These are phyloP conservation scores for Simplicillium sp. DNA, from an alignment of 2,329 filamentous ascomycete species.

Conservation along the genomic window DNA sequence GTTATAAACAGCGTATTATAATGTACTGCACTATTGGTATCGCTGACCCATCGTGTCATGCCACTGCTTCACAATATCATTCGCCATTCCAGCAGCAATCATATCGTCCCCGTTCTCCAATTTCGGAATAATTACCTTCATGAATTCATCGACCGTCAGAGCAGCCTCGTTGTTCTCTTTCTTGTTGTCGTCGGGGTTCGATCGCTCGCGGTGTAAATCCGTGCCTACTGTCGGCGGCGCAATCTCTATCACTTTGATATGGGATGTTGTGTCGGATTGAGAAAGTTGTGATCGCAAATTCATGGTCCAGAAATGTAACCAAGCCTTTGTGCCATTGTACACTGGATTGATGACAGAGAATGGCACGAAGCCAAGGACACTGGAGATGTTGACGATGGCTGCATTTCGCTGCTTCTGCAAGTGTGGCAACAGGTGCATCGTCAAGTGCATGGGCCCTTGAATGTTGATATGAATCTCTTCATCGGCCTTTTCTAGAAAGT, in stretches of 20 bases:
- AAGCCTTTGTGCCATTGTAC: slow-evolving; percentile 51
- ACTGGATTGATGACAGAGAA: slow-evolving; percentile 44
- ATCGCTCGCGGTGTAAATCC: slow-evolving; percentile 44
- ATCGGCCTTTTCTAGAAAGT: slow-evolving; percentile 41
- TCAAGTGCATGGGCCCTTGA: slow-evolving; percentile 46
- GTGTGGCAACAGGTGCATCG: slow-evolving; percentile 37
- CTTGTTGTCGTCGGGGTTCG: slow-evolving; percentile 49
- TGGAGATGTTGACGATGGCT: slow-evolving; percentile 44
- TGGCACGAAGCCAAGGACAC: slow-evolving; percentile 41
- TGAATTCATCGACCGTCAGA: slow-evolving; percentile 43
- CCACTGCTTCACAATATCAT: no score
- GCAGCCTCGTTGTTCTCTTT: slow-evolving; percentile 36
- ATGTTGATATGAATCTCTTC: slow-evolving; percentile 51
- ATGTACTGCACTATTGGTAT: no score
- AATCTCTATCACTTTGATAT: slow-evolving; percentile 43
- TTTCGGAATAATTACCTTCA: slow-evolving; percentile 32
- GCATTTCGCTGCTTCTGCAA: slow-evolving; percentile 30
- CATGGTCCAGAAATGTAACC: slow-evolving; percentile 47
- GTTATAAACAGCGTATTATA: no score
- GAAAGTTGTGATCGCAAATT: slow-evolving; percentile 40
- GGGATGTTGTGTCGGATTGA: slow-evolving; percentile 18
- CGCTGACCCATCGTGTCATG: no score
- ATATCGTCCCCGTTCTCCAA: slow-evolving; percentile 37
- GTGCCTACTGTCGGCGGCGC: slow-evolving; percentile 45
- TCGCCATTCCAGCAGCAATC: slow-evolving; percentile 19